Evolutionary conservation across 306 rosid genomes (phyloP), one percentile per base, ranked within the genome.

Genomic region (Castanopsis chinensis): DNA sequence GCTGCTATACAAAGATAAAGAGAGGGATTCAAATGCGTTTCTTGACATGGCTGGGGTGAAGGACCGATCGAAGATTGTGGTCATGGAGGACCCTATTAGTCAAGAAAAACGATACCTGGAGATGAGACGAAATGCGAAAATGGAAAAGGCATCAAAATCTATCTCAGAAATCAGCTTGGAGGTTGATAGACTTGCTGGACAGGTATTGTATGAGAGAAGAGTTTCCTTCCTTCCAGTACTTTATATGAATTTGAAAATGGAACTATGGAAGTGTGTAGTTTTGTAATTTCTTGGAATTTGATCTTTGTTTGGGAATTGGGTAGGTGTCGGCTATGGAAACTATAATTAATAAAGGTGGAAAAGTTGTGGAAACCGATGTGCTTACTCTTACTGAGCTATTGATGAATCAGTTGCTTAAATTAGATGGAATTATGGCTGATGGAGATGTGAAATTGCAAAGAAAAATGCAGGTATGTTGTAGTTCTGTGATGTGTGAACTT

Each of bases 361-460:
- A 90, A 69, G 92, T 95, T 67, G 97, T 80, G 52, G 99, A 95
- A 83, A 65, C 91, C 49, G 91, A 89, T 85, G 81, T 95, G 85
- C 86, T 86, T 71, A 83, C 83, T 81, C 83, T 95, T 70, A 91
- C 81, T 67, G 99, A 95, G 90, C 84, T 86, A 33, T 79, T 95
- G 88, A 95, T 95, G 99, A 93, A 91, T 77, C 94, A 95, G 73
- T 83, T 95, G 92, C 87, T 95, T 51, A 95, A 89, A 78, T 84
- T 95, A 63, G 99, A 95, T 74, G 90, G 94, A 6, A 90, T 95
- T 17, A 76, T 80, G 71, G 98, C 86, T 41, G 99, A 95, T 69
- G 99, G 98, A 11, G 99, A 95, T 84, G 96, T 89, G 21, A 95
- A 95, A 84, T 85, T 95, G 81, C 99, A 95, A 83, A 92, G 98